A percentile compares a stretch with the other conserved stretches of the same genome.
phyloP scores from a whole-genome alignment of 352 stramenopile species.

The Globisporangium ultimum region DNA sequence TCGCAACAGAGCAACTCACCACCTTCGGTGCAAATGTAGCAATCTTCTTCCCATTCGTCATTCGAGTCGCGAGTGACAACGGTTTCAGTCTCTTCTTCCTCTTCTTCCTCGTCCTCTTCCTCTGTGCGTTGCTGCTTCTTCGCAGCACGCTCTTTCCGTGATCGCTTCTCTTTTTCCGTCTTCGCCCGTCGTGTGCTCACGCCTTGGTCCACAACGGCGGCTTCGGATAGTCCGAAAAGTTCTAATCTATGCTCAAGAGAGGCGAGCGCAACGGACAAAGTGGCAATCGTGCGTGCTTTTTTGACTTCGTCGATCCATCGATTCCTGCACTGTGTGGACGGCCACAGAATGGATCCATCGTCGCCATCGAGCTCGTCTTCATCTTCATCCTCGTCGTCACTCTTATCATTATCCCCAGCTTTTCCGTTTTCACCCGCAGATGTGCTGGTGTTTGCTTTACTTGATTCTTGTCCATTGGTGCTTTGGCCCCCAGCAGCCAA shows the following conservation, averaged over 20 bases:
- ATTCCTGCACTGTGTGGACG: conserved; percentile 58
- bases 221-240: conserved; percentile 55
- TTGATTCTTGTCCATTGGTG: not conserved
- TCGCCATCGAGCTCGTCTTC: conserved; percentile 74
- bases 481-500: not conserved
- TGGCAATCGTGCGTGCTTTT: conserved; percentile 42
- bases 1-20: conserved; percentile 90
- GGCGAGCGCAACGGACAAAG: conserved; percentile 52
- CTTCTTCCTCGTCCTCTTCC: conserved; percentile 48
- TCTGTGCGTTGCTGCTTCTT: conserved; percentile 63
- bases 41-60: conserved; percentile 89
- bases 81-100: conserved; percentile 14
- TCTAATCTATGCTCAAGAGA: conserved; percentile 72
- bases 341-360: conserved; percentile 67
- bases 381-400: conserved; percentile 71
- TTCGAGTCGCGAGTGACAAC: conserved; percentile 39
- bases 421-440: conserved; percentile 18
- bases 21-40: conserved; percentile 82
- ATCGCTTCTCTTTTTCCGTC: conserved; percentile 68
- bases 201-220: conserved; percentile 32
- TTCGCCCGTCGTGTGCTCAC: conserved; percentile 51
- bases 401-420: conserved; percentile 35
- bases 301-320: conserved; percentile 72
- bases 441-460: conserved; percentile 1
- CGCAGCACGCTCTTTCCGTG: conserved; percentile 58